Percentiles rank a stretch among this genome's conserved stretches.
Evolutionary conservation across 1,284 basidiomycete genomes (phyloP).

Genomic region (Puccinia polysora): DNA sequence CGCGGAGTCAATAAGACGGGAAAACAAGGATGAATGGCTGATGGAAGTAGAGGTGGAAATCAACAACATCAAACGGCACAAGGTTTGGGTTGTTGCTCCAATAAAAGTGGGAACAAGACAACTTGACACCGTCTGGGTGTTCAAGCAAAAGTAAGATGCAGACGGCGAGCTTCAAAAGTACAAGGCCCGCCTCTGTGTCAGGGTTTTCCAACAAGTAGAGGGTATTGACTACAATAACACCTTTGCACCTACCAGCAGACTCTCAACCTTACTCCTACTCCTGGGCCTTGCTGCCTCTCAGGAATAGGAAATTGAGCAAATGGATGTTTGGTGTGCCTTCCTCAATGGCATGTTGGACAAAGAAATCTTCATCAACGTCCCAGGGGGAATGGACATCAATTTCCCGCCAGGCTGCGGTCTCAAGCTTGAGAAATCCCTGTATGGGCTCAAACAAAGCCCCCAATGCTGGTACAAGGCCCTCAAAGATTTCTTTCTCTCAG

Average conservation of each 20-base stretch:
- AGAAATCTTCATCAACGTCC: no score
- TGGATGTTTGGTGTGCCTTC: slow-evolving; percentile 54
- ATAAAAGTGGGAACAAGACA: not conserved
- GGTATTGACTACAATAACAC: slow-evolving; percentile 57
- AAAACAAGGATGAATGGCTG: not conserved
- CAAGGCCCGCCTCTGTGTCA: slow-evolving; percentile 56
- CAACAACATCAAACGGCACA: not conserved
- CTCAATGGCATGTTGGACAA: no score
- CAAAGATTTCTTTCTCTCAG: no score
- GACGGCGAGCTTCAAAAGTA: slow-evolving; percentile 50
- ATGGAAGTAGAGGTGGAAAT: not conserved
- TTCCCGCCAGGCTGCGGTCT: no score
- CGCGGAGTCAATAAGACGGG: not conserved
- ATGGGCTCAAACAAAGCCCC: no score
- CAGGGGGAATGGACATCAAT: no score
- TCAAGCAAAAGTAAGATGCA: slow-evolving; percentile 53
- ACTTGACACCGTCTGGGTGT: slow-evolving; percentile 55
- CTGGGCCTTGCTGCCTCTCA: slow-evolving; percentile 54
- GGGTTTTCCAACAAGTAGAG: slow-evolving; percentile 56
- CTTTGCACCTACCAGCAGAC: slow-evolving; percentile 54
- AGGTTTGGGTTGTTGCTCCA: not conserved
- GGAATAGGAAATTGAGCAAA: slow-evolving; percentile 53
- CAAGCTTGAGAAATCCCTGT: no score
- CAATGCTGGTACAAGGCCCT: no score
- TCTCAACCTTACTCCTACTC: slow-evolving; percentile 53